A percentile compares a stretch with the other conserved stretches of the same genome.
phyloP scores from a whole-genome alignment of 2,329 filamentous ascomycete species.

The Ophiostoma ulmi region DNA sequence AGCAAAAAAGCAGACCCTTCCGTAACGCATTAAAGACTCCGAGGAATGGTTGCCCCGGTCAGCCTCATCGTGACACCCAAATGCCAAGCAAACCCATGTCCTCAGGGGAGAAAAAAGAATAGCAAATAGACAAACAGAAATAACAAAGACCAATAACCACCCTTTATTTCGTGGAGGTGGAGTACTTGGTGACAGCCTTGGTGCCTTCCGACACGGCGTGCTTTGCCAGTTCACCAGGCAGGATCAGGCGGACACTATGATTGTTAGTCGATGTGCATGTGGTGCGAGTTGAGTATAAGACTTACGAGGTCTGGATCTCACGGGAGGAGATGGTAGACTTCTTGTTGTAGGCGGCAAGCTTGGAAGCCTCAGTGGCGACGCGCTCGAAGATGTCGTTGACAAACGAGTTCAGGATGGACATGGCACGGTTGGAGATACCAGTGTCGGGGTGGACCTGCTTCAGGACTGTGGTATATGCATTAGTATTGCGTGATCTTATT shows the following conservation, averaged over 20 bases:
- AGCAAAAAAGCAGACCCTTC: constrained; percentile 56
- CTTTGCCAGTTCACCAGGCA: constrained; percentile 98
- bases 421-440: constrained; percentile 99
- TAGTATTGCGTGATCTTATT: not conserved
- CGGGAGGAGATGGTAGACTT: constrained; percentile 99
- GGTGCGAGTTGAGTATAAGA: constrained; percentile 25
- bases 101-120: constrained; percentile 27
- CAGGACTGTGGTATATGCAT: constrained; percentile 59
- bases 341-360: constrained; percentile 99
- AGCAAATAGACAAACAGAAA: constrained; percentile 51
- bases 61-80: constrained; percentile 56
- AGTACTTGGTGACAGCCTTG: constrained; percentile 99
- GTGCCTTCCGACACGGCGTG: constrained; percentile 99
- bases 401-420: constrained; percentile 99
- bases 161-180: constrained; percentile 91
- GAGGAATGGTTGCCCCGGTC: constrained; percentile 43
- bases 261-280: constrained; percentile 51
- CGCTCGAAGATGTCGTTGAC: constrained; percentile 99
- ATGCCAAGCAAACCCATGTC: constrained; percentile 51
- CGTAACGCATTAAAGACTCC: constrained; percentile 69
- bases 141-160: constrained; percentile 34
- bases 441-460: constrained; percentile 99
- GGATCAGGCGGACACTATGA: constrained; percentile 78
- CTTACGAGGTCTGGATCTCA: constrained; percentile 94
- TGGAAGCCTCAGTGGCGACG: constrained; percentile 95